Evolutionary conservation across 179 eudicot genomes (phyloP).

Genomic region (Spergularia azorica): DNA sequence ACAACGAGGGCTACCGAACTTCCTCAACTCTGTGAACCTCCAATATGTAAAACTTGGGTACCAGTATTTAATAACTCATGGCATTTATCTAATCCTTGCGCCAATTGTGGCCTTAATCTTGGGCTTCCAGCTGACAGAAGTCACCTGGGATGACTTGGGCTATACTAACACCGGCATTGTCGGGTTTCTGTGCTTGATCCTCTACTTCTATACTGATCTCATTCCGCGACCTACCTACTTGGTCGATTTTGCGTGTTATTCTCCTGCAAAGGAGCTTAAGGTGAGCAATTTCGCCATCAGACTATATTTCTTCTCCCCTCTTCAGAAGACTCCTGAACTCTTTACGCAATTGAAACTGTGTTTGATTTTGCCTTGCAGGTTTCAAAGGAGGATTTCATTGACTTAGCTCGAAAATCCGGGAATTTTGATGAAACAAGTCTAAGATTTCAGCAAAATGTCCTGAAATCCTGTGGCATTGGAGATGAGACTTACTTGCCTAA

Average conservation of each 20-base stretch:
- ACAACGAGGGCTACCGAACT: constrained; percentile 59
- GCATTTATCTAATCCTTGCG: constrained; percentile 39
- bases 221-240: constrained; percentile 53
- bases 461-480: constrained; percentile 65
- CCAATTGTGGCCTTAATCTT: constrained; percentile 41
- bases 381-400: constrained; percentile 55
- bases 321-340: neutral
- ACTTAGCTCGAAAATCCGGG: constrained; percentile 67
- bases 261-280: constrained; percentile 63
- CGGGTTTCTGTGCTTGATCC: constrained; percentile 37
- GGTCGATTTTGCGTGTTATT: constrained; percentile 70
- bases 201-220: constrained; percentile 41
- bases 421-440: constrained; percentile 51
- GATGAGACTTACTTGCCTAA: constrained; percentile 71
- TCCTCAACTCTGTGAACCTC: constrained; percentile 56
- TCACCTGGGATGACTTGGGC: constrained; percentile 33
- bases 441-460: constrained; percentile 44
- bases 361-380: constrained; percentile 33
- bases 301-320: neutral
- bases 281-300: constrained; percentile 28
- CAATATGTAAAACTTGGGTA: constrained; percentile 71
- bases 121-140: constrained; percentile 38
- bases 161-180: constrained; percentile 21
- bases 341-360: neutral
- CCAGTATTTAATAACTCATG: constrained; percentile 49